phyloP scores from a whole-genome alignment of 345 rosid species.

The Hibiscus syriacus region DNA sequence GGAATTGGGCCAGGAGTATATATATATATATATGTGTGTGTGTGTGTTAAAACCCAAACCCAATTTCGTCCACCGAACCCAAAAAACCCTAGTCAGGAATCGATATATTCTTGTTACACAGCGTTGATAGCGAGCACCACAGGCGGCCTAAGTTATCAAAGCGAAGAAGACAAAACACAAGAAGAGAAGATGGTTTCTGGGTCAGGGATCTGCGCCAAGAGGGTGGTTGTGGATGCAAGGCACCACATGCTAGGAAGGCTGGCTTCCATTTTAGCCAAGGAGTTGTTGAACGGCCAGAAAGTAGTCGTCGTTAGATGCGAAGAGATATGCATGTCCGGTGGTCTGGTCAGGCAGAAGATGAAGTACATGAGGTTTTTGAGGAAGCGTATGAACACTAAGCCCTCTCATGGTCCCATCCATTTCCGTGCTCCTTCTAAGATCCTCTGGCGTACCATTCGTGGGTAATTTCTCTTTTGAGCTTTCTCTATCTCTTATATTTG shows the following conservation, averaged over 20 bases:
- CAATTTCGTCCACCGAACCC: neutral
- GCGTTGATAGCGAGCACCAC: neutral
- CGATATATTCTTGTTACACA: neutral
- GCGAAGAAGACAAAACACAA: neutral
- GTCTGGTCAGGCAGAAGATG: neutral
- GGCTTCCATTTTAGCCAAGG: neutral
- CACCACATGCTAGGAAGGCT: neutral
- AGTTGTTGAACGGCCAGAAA: neutral
- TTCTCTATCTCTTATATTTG: too few species aligned
- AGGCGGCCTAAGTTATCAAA: neutral
- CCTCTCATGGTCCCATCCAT: neutral
- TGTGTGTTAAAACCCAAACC: too few species aligned
- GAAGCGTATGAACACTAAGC: neutral
- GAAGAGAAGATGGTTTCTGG: neutral
- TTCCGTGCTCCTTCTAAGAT: neutral
- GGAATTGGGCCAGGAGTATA: neutral
- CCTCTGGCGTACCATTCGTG: constrained; percentile 3
- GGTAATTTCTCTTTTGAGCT: neutral
- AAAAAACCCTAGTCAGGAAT: neutral
- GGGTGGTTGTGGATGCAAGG: neutral
- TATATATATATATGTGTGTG: neutral
- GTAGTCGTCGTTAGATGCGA: neutral
- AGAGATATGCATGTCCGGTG: neutral
- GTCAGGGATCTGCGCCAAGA: neutral
- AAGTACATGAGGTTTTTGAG: neutral